phyloP scores from a whole-genome alignment of 805 yeast species.

The Sugiyamaella floridensis region DNA sequence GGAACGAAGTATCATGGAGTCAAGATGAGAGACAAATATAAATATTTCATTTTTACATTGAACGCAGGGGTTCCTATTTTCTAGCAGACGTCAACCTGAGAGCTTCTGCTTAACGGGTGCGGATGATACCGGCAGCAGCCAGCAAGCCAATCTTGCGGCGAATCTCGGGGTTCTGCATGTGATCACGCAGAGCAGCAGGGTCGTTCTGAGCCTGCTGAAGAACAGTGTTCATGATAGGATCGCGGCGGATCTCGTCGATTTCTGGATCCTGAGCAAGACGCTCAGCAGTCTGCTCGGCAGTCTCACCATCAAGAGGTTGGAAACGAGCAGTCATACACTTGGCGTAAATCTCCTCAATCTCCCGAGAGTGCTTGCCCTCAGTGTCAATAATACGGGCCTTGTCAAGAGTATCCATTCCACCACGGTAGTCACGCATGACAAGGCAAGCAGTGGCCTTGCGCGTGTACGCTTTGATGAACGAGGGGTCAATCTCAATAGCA shows the following conservation, averaged over 20 bases:
- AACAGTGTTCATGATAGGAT: slow-evolving; percentile 94
- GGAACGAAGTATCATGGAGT: no score
- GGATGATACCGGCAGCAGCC: slow-evolving; percentile 94
- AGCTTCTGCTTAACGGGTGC: slow-evolving; percentile 56
- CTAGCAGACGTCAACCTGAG: no score
- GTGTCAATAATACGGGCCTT: slow-evolving; percentile 70
- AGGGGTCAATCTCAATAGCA: slow-evolving; percentile 84
- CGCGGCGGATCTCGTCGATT: slow-evolving; percentile 78
- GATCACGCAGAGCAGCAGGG: slow-evolving; percentile 96
- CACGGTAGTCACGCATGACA: slow-evolving; percentile 80
- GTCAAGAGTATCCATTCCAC: slow-evolving; percentile 73
- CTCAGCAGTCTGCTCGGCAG: slow-evolving; percentile 89
- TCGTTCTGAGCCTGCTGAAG: slow-evolving; percentile 88
- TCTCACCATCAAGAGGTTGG: slow-evolving; percentile 76
- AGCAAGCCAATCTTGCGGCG: slow-evolving; percentile 79
- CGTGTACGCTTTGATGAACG: slow-evolving; percentile 87
- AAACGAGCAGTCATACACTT: slow-evolving; percentile 75
- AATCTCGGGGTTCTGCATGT: slow-evolving; percentile 94
- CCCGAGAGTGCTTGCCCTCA: slow-evolving; percentile 52
- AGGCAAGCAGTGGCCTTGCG: slow-evolving; percentile 94
- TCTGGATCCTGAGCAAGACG: slow-evolving; percentile 93
- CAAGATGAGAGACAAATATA: no score
- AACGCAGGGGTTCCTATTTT: background rate
- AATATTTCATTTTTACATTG: background rate
- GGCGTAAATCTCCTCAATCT: slow-evolving; percentile 73